Percentiles rank a stretch among this genome's conserved stretches.
These are phyloP conservation scores for Peniophora sp. DNA, from an alignment of 1,284 basidiomycete genomes.

Conservation along the genomic window DNA sequence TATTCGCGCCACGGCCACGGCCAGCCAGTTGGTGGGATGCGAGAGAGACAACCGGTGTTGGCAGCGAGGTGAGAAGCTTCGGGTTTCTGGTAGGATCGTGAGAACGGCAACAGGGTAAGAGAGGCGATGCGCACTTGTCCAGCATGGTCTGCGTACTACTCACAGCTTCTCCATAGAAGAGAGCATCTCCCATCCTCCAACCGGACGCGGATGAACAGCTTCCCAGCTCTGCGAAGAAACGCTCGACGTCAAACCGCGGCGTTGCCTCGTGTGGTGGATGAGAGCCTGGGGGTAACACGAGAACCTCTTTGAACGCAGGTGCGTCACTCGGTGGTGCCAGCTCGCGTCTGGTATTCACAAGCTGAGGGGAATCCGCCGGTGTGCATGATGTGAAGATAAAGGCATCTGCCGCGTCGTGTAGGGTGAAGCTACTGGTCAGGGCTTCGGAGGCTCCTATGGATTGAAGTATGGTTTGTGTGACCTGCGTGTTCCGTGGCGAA, in stretches of 20 bases:
- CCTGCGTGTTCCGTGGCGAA: slow-evolving; percentile 25
- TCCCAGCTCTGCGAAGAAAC: slow-evolving; percentile 35
- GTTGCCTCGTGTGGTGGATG: slow-evolving; percentile 18
- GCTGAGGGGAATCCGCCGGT: slow-evolving; percentile 36
- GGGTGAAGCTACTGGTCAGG: slow-evolving; percentile 3
- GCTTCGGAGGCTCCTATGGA: slow-evolving; percentile 22
- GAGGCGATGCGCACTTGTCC: slow-evolving; percentile 60
- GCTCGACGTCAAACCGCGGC: slow-evolving; percentile 46
- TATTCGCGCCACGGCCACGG: slow-evolving; percentile 83
- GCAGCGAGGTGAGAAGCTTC: slow-evolving; percentile 60
- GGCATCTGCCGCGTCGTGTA: slow-evolving; percentile 57
- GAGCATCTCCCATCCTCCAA: slow-evolving; percentile 66
- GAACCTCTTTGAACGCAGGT: slow-evolving; percentile 36
- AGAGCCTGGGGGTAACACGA: slow-evolving; percentile 14
- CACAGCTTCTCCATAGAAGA: slow-evolving; percentile 85
- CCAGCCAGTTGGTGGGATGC: slow-evolving; percentile 87
- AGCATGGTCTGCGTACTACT: slow-evolving; percentile 95
- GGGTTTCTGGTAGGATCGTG: slow-evolving; percentile 57
- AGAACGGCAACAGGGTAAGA: slow-evolving; percentile 2
- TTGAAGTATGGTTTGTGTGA: slow-evolving; percentile 29
- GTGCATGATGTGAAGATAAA: slow-evolving; percentile 31
- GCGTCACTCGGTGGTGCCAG: slow-evolving; percentile 15
- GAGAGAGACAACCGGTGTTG: slow-evolving; percentile 72
- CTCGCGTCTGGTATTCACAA: slow-evolving; percentile 24
- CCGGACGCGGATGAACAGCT: slow-evolving; percentile 16